Percentiles rank a stretch among this genome's conserved stretches.
Conservation (phyloP, 2,329 filamentous ascomycete species). For the Periconia sp. region DNA sequence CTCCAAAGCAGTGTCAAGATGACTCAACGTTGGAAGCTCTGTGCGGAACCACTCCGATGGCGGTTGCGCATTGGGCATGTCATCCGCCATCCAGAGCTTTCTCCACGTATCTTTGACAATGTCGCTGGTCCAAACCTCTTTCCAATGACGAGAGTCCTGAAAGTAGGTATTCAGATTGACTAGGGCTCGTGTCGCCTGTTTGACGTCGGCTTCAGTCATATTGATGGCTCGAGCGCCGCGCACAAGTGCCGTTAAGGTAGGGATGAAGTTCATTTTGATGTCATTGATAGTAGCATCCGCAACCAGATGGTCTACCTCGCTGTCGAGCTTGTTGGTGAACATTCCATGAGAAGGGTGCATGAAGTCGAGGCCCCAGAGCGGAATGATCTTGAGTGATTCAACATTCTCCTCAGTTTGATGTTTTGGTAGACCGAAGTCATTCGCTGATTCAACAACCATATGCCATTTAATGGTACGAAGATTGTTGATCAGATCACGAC, state of each 20-base stretch:
- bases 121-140: slow-evolving; percentile 50
- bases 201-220: slow-evolving; percentile 42
- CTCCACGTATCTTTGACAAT: slow-evolving; percentile 51
- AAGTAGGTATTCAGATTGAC: slow-evolving; percentile 50
- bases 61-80: slow-evolving; percentile 45
- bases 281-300: slow-evolving; percentile 39
- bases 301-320: slow-evolving; percentile 40
- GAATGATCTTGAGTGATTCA: slow-evolving; percentile 46
- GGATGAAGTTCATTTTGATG: slow-evolving; percentile 44
- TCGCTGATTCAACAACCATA: slow-evolving; percentile 47
- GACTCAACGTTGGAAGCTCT: slow-evolving; percentile 49
- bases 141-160: slow-evolving; percentile 48
- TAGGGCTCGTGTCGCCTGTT: slow-evolving; percentile 45
- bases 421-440: slow-evolving; percentile 47
- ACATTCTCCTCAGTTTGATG: slow-evolving; percentile 48
- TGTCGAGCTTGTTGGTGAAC: slow-evolving; percentile 46
- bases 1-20: slow-evolving; percentile 50
- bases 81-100: slow-evolving; percentile 49
- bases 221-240: slow-evolving; percentile 42
- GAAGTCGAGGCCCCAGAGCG: slow-evolving; percentile 47
- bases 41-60: slow-evolving; percentile 50
- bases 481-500: slow-evolving; percentile 47
- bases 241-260: slow-evolving; percentile 44
- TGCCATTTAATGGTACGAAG: slow-evolving; percentile 47
- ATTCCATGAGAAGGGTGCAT: slow-evolving; percentile 46